Conservation (phyloP, 2,329 filamentous ascomycete species). For the Hortaea sp. region DNA sequence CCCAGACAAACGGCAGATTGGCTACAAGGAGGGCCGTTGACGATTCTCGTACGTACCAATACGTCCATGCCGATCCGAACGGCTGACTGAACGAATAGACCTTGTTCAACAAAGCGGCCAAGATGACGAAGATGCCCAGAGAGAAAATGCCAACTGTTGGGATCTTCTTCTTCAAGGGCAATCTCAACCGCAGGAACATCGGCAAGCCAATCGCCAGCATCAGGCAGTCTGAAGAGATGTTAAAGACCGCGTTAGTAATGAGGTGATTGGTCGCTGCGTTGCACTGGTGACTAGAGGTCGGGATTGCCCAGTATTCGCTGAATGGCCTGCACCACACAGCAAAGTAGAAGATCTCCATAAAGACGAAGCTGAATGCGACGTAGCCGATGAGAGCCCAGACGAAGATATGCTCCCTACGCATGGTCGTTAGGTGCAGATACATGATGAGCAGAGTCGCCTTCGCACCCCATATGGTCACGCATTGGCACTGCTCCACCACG, state of each 20-base stretch:
- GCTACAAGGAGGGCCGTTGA: conserved; percentile 51
- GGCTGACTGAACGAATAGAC: conserved; percentile 51
- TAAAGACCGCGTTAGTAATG: conserved; percentile 30
- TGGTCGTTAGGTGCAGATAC: conserved; percentile 28
- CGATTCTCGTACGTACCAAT: conserved; percentile 52
- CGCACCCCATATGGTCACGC: conserved; percentile 28
- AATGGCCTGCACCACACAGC: conserved; percentile 32
- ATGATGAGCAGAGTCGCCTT: conserved; percentile 29
- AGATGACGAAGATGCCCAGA: conserved; percentile 46
- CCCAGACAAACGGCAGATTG: conserved; percentile 52
- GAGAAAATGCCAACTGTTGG: conserved; percentile 47
- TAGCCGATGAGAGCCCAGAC: conserved; percentile 27
- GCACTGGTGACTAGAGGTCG: conserved; percentile 29
- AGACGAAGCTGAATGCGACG: conserved; percentile 23
- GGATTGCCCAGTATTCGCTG: conserved; percentile 27
- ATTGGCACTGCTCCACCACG: conserved; percentile 30
- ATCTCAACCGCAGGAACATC: conserved; percentile 33
- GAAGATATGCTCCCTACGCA: conserved; percentile 25
- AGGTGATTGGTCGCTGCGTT: conserved; percentile 28
- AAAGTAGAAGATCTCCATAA: conserved; percentile 32
- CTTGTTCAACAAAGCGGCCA: conserved; percentile 51
- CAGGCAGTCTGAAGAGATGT: conserved; percentile 37
- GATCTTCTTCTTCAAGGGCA: conserved; percentile 41
- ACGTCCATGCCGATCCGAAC: conserved; percentile 47
- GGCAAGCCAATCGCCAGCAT: conserved; percentile 37